Evolutionary conservation across 257 asterid species (phyloP).

Genomic region (Rubia yunnanensis): DNA sequence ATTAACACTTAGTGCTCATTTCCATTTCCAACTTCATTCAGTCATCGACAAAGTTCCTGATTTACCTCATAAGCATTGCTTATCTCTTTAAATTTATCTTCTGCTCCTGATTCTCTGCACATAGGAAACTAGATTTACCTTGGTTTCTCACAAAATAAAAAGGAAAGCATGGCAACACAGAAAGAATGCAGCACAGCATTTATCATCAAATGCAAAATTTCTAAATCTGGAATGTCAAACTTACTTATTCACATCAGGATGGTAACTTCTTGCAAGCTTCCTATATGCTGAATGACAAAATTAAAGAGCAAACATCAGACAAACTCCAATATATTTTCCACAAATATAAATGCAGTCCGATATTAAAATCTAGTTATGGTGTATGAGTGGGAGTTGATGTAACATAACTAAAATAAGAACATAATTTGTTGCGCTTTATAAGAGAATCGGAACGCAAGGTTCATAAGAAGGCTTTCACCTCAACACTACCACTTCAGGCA

Average conservation of each 20-base stretch:
- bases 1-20: not conserved
- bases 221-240: slow-evolving; percentile 10
- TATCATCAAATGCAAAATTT: not conserved
- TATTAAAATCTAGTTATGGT: not conserved
- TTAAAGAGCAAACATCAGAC: not conserved
- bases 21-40: not conserved
- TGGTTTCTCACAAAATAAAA: slow-evolving; percentile 2
- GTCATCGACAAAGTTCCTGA: slow-evolving; percentile 6
- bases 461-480: not conserved
- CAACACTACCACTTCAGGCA: not conserved
- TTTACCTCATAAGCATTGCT: slow-evolving; percentile 97
- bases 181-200: not conserved
- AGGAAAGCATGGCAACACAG: not conserved
- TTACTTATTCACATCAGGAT: slow-evolving; percentile 98
- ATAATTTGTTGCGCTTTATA: not conserved
- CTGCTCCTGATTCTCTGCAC: slow-evolving; percentile 86
- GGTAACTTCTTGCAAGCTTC: slow-evolving; percentile 89
- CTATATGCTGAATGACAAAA: slow-evolving; percentile 67
- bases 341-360: not conserved
- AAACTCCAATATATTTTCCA: not conserved
- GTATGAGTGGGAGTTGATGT: not conserved
- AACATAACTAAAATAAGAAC: not conserved
- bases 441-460: not conserved
- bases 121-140: slow-evolving; percentile 7
- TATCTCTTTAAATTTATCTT: slow-evolving; percentile 88